Evolutionary conservation across 371 early-diverging fungal genomes (phyloP).

Genomic region (Hamiltosporidium tvaerminnensis): DNA sequence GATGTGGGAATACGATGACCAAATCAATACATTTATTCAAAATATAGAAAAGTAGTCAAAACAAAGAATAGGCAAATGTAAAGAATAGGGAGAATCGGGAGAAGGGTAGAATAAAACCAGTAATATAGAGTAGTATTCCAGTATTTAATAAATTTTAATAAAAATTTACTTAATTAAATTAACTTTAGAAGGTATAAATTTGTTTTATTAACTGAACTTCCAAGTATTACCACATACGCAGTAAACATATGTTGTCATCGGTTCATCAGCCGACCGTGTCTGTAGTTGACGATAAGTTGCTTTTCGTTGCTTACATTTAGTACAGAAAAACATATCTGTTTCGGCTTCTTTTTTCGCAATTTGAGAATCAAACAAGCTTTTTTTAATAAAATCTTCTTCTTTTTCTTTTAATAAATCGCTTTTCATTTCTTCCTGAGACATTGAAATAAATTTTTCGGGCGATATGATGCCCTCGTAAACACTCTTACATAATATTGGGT

Average conservation of each 20-base stretch:
- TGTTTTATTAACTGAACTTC: slow-evolving; percentile 45
- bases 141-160: no score
- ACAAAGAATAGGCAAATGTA: no score
- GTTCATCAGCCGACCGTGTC: slow-evolving; percentile 55
- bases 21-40: no score
- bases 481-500: slow-evolving; percentile 33
- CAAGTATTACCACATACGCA: slow-evolving; percentile 53
- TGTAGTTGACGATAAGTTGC: slow-evolving; percentile 53
- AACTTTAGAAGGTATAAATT: no score
- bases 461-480: slow-evolving; percentile 44
- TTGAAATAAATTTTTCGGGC: slow-evolving; percentile 38
- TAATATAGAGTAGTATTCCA: no score
- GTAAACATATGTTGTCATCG: slow-evolving; percentile 54
- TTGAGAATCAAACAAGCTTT: slow-evolving; percentile 39
- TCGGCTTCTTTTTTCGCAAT: slow-evolving; percentile 49
- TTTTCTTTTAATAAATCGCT: slow-evolving; percentile 33
- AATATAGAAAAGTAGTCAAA: no score
- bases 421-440: slow-evolving; percentile 52
- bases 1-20: no score
- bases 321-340: slow-evolving; percentile 53
- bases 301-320: slow-evolving; percentile 52
- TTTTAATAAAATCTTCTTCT: slow-evolving; percentile 39
- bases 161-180: no score
- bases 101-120: no score
- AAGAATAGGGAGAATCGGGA: no score